Base-by-base conservation (phyloP, 306 rosid genomes). In the Fagus sylvatica region DNA sequence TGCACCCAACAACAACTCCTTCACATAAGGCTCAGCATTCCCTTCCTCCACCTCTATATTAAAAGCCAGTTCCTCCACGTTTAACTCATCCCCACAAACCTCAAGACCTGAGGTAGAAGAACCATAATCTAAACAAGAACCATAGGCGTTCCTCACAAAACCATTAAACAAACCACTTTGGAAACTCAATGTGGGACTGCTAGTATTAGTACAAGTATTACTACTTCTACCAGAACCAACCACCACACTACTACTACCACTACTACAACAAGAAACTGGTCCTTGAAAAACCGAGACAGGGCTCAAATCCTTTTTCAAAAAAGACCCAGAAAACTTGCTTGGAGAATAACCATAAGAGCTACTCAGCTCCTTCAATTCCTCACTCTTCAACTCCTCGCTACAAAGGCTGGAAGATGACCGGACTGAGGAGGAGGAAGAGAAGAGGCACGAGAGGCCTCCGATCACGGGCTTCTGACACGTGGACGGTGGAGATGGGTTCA, bases 281-380 rank as follows among this genome's bases (percentile, higher is more conserved):
- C 97, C 95, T 51, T 96, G 96, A 43, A 93, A 91, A 69, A 93
- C 99, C 12, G 98, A 96, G 13, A 93, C 90, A 0, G 97, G 99
- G 81, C 99, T 96, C 84, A 87, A 91, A 46, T 92, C 98, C 74
- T 89, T 74, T 53, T 89, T 91, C 92, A 89, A 84, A 3, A 84
- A 85, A 53, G 88, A 75, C 43, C 90, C 95, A 32, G 72, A 61
- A 19, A 91, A 85, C 73, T 96, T 93, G 49, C 85, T 78, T 30
- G 88, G 88, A 19, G 93, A 87, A 78, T 87, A 93, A 1, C 94
- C 89, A 53, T 90, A 95, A 4, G 98, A 89, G 82, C 96, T 82
- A 12, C 93, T 77, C 33, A 90, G 66, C 39, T 91, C 98, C 88
- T 91, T 93, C 78, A 90, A 81, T 34, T 94, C 99, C 10, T 90